A percentile compares a stretch with the other conserved stretches of the same genome.
These are phyloP conservation scores for Solanum chacoense DNA, from an alignment of 305 asterid genomes.

Conservation along the genomic window DNA sequence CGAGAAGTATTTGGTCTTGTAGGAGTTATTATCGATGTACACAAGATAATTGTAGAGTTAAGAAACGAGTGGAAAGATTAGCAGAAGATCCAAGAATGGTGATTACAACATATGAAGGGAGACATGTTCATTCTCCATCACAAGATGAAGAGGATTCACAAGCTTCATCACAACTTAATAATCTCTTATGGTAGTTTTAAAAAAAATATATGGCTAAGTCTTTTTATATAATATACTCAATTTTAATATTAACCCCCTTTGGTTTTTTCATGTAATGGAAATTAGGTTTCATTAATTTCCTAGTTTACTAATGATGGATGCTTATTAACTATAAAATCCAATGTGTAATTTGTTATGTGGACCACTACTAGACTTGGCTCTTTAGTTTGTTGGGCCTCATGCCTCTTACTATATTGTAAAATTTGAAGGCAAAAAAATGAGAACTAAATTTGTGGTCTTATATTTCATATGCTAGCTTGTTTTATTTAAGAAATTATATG, in stretches of 20 bases:
- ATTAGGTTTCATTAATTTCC: background rate
- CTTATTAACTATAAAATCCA: background rate
- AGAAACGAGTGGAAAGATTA: slow-evolving; percentile 77
- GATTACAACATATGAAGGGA: slow-evolving; percentile 85
- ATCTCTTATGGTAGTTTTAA: slow-evolving; percentile 48
- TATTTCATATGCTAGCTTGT: background rate
- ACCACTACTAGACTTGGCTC: background rate
- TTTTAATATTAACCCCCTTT: background rate
- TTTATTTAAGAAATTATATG: background rate
- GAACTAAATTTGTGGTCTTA: background rate
- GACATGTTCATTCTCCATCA: slow-evolving; percentile 77
- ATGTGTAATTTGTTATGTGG: background rate
- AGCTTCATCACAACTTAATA: slow-evolving; percentile 37
- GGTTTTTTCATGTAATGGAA: background rate
- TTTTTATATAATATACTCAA: background rate
- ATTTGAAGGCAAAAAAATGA: background rate
- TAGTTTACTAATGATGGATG: background rate
- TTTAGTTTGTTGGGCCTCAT: background rate
- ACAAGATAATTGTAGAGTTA: slow-evolving; percentile 77
- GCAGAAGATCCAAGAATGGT: slow-evolving; percentile 97
- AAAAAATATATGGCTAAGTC: background rate
- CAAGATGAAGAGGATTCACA: slow-evolving; percentile 55
- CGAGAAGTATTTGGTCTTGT: background rate
- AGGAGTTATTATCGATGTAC: slow-evolving; percentile 95
- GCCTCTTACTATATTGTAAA: background rate